Evolutionary conservation across 257 asterid species (phyloP), one percentile per base, ranked within the genome.

Genomic region (Petrea volubilis): DNA sequence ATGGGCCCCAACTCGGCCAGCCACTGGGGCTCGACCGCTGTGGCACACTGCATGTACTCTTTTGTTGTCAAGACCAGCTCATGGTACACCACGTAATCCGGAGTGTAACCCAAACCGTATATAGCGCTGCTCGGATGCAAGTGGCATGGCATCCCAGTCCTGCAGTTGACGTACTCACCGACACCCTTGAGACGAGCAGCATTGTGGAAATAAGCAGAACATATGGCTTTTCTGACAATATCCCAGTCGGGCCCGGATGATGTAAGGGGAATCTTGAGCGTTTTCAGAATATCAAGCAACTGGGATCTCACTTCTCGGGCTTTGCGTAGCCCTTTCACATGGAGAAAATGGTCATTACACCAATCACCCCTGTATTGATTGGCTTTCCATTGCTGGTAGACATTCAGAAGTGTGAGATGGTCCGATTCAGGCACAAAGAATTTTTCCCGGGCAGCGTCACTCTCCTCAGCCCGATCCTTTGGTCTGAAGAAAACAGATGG

Each of bases 291-390:
- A 55, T 91, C 97, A 36, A 88, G 83, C 59, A 94, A 70, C 65
- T 94, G 99, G 23, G 97, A 94, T 71, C 97, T 80, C 57, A 94
- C 99, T 74, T 91, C 99, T 64, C 99, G 69, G 2, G 97, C 99
- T 76, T 94, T 91, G 25, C 79, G 84, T 33, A 94, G 68, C 18
- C 97, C 97, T 71, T 94, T 94, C 5, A 91, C 99, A 52, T 94
- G 97, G 51, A 94, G 83, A 65, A 62, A 94, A 70, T 94, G 97
- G 78, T 94, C 97, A 21, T 91, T 94, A 74, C 97, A 94, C 99
- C 97, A 91, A 62, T 91, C 99, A 5, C 99, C 97, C 14, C 97
- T 79, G 51, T 89, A 94, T 34, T 85, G 83, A 60, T 92, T 92
- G 4, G 94, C 72, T 79, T 87, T 87, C 98, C 96, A 92, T 72